Evolutionary conservation across 495 filamentous ascomycete species (phyloP).

Genomic region (Aspergillus cavernicola): DNA sequence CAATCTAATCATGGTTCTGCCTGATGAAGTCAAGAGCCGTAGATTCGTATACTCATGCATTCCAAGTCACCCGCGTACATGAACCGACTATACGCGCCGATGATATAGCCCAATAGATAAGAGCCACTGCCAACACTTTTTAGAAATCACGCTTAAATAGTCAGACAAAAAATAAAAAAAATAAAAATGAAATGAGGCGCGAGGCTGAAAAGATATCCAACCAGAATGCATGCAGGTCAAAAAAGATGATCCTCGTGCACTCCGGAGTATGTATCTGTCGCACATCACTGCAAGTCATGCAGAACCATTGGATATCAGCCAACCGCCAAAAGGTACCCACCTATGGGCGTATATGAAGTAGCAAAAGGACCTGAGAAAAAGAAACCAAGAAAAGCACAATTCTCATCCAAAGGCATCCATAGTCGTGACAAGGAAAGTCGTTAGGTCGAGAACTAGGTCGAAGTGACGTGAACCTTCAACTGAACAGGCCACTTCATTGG

Average conservation of each 20-base stretch:
- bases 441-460: conserved; percentile 4
- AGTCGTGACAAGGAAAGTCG: conserved; percentile 5
- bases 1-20: not conserved
- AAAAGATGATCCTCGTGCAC: conserved; percentile 13
- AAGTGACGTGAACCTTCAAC: not conserved
- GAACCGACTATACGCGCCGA: conserved; percentile 9
- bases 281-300: conserved; percentile 14
- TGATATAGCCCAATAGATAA: conserved; percentile 9
- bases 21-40: conserved; percentile 5
- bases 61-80: conserved; percentile 8
- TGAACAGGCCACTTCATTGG: conserved; percentile 3
- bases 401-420: not conserved
- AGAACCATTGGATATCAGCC: conserved; percentile 9
- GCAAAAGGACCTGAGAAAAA: not conserved
- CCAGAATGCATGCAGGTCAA: conserved; percentile 13
- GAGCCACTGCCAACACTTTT: conserved; percentile 1
- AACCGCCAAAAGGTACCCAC: not conserved
- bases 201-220: conserved; percentile 15
- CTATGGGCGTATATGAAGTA: not conserved
- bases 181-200: conserved; percentile 9
- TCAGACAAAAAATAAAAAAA: not conserved
- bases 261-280: conserved; percentile 17
- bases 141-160: not conserved
- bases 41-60: conserved; percentile 16
- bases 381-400: not conserved